These are phyloP conservation scores for Tetrahymena borealis DNA, from an alignment of 73 alveolate species.

Conservation along the genomic window DNA sequence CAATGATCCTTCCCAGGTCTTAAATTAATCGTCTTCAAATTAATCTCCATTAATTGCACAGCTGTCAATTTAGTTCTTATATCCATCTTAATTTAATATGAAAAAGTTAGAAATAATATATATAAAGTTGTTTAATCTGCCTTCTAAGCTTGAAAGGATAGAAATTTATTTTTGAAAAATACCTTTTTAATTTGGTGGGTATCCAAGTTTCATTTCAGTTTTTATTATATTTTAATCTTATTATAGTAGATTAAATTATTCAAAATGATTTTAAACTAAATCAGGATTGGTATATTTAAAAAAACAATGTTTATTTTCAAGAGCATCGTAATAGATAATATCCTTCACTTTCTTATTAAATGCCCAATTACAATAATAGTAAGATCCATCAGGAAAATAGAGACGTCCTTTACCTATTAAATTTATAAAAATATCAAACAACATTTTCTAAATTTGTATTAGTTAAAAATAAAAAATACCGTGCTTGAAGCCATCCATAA, in stretches of 20 bases:
- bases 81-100: constrained; percentile 6
- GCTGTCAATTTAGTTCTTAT: constrained; percentile 1
- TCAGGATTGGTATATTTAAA: neutral
- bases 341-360: constrained; percentile 8
- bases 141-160: too few species aligned
- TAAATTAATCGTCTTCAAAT: constrained; percentile 35
- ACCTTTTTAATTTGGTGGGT: constrained; percentile 3
- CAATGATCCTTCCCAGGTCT: neutral
- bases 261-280: neutral
- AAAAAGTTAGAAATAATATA: too few species aligned
- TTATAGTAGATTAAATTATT: neutral
- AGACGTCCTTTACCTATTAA: constrained; percentile 6
- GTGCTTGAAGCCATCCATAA: constrained; percentile 35
- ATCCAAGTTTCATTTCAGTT: neutral
- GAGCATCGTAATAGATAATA: constrained; percentile 16
- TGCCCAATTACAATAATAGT: constrained; percentile 27
- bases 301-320: neutral
- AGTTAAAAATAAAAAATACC: neutral
- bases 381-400: constrained; percentile 21
- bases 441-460: neutral
- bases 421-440: too few species aligned
- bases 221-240: neutral
- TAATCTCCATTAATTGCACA: constrained; percentile 27
- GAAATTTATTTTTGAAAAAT: neutral
- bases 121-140: too few species aligned